phyloP scores from a whole-genome alignment of 2,329 filamentous ascomycete genomes.

The Raffaelea albimanens region DNA sequence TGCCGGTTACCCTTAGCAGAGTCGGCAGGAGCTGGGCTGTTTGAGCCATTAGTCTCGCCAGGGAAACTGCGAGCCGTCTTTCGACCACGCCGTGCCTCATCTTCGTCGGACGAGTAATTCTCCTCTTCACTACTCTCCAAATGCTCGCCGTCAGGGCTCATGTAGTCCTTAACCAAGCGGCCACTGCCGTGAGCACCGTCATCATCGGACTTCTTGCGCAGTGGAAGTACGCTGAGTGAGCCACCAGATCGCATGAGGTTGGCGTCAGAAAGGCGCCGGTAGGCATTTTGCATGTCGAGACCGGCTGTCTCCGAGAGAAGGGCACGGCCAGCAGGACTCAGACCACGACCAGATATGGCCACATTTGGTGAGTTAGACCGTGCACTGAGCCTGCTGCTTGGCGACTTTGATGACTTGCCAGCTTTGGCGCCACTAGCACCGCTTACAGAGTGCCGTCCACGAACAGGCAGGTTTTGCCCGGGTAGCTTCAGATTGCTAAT shows the following conservation, averaged over 20 bases:
- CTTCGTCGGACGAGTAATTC: conserved; percentile 46
- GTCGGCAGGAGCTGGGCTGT: conserved; percentile 17
- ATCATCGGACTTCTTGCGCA: conserved; percentile 34
- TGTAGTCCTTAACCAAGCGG: conserved; percentile 59
- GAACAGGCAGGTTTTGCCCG: conserved; percentile 23
- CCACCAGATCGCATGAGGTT: conserved; percentile 56
- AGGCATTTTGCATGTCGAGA: conserved; percentile 60
- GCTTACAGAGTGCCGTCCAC: conserved; percentile 30
- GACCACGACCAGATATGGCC: conserved; percentile 19
- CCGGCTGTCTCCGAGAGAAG: conserved; percentile 50
- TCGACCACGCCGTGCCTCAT: conserved; percentile 40
- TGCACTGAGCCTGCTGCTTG: conserved; percentile 38
- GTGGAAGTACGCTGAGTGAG: conserved; percentile 50
- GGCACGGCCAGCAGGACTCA: conserved; percentile 28
- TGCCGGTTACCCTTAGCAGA: conserved; percentile 25
- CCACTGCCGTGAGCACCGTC: conserved; percentile 27
- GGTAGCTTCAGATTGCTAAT: conserved; percentile 39
- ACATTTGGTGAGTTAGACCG: conserved; percentile 37
- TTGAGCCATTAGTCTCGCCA: conserved; percentile 19
- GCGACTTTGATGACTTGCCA: conserved; percentile 40
- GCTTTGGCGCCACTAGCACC: conserved; percentile 18
- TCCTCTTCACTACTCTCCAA: conserved; percentile 61
- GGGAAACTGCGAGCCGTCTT: conserved; percentile 41
- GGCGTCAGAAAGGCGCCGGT: conserved; percentile 63
- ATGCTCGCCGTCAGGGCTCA: conserved; percentile 56